These are phyloP conservation scores for Nakaseomyces uthaithaninus DNA, from an alignment of 1,139 yeast species.

Conservation along the genomic window DNA sequence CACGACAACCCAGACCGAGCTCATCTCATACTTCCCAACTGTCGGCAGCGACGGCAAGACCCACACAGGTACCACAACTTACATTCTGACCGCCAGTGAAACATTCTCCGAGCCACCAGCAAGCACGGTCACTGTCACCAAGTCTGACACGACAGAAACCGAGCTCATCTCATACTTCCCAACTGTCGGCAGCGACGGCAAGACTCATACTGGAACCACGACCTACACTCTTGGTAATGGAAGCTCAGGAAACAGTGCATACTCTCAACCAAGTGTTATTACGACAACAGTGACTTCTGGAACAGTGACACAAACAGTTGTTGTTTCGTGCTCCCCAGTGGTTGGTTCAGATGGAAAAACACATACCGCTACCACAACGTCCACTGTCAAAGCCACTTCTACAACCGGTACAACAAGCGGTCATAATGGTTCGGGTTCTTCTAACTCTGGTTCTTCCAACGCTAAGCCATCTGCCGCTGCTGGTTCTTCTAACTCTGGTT, in stretches of 20 bases:
- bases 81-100: not conserved
- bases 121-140: not conserved
- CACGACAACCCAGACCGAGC: not conserved
- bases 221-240: not conserved
- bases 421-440: too few relatives aligned
- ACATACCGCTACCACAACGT: not conserved
- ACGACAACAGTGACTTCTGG: not conserved
- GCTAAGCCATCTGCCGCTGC: too few relatives aligned
- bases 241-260: not conserved
- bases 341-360: not conserved
- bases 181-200: not conserved
- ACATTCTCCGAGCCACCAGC: not conserved
- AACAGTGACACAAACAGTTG: not conserved
- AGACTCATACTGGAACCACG: not conserved
- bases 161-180: not conserved
- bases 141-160: not conserved
- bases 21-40: constrained; percentile 1
- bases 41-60: not conserved
- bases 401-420: too few relatives aligned
- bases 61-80: not conserved
- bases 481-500: too few relatives aligned
- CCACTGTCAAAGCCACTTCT: too few relatives aligned
- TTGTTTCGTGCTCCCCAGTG: not conserved
- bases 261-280: not conserved
- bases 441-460: too few relatives aligned